Percentiles rank a stretch among this genome's conserved stretches.
Conservation (phyloP, 75 land plant genomes). For the Cunninghamia lanceolata region DNA sequence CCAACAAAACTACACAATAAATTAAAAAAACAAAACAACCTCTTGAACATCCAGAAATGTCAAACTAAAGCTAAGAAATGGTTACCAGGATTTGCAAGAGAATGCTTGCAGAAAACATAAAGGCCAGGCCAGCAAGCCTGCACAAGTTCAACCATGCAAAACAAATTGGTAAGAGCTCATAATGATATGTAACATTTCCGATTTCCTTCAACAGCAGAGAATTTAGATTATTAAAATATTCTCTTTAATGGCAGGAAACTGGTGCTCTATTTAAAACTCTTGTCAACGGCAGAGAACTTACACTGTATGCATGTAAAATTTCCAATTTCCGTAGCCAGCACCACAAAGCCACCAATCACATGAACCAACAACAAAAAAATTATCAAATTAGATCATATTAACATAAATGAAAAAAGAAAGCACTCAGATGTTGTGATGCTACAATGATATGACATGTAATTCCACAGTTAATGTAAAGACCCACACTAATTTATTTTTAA, state of each 20-base stretch:
- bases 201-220: neutral
- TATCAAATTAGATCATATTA: neutral
- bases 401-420: neutral
- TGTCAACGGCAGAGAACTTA: neutral
- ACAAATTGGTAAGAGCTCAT: neutral
- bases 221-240: neutral
- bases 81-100: conserved; percentile 69
- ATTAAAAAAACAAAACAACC: neutral
- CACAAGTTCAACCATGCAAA: conserved; percentile 11
- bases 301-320: neutral
- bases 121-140: conserved; percentile 85
- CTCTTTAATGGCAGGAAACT: neutral
- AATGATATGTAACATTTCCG: neutral
- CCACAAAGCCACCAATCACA: neutral
- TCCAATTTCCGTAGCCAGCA: neutral
- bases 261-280: neutral
- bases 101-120: conserved; percentile 78
- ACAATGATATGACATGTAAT: neutral
- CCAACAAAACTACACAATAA: neutral
- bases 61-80: neutral
- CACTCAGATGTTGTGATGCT: neutral
- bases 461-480: neutral
- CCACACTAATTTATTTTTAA: no score
- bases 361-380: neutral
- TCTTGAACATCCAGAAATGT: conserved; percentile 1